Evolutionary conservation across 129 eudicot species (phyloP), one percentile per base, ranked within the genome.

Genomic region (Flaveria ramosissima): DNA sequence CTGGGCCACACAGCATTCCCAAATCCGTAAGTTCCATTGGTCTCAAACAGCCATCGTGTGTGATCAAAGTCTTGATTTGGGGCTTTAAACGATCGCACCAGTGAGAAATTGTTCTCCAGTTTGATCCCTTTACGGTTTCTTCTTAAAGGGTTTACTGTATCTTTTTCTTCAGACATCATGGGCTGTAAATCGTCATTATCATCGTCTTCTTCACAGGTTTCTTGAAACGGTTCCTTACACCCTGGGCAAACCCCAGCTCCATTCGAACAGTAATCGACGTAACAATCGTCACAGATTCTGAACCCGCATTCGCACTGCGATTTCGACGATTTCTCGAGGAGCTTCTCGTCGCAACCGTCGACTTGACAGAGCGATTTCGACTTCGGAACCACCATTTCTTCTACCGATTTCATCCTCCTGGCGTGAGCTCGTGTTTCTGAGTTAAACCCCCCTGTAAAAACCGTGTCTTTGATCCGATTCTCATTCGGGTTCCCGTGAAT

Each of bases 1-100:
- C 88, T 83, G 5, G 99, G 99, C 99, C 99, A 95, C 68, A 91
- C 84, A 13, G 99, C 99, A 61, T 92, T 95, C n/a, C 99, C 99
- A 47, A 92, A 95, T 9, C 99, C 99, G 61, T 95, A 95, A 59
- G 99, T 95, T 74, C 99, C 99, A 78, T 92, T 88, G 2, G 99
- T 95, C 90, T 95, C 99, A 42, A 92, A 95, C 75, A 95, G 67
- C 99, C 99, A 95, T 36, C 88, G 68, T 10, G 85, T 83, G 61
- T 92, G 96, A 86, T 95, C 99, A 67, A 95, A 92, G 5, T 95
- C 99, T 7, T 84, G 88, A 79, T 92, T 92, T 1, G 96, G 90
- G 0, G 86, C 85, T 80, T 95, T 95, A 57, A 91, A 84, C 1
- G 97, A 92, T 64, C 89, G 88, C 57, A 92, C 99, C 23, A 95